Evolutionary conservation across 2,329 filamentous ascomycete genomes (phyloP).

Genomic region (Colletotrichum magnum): DNA sequence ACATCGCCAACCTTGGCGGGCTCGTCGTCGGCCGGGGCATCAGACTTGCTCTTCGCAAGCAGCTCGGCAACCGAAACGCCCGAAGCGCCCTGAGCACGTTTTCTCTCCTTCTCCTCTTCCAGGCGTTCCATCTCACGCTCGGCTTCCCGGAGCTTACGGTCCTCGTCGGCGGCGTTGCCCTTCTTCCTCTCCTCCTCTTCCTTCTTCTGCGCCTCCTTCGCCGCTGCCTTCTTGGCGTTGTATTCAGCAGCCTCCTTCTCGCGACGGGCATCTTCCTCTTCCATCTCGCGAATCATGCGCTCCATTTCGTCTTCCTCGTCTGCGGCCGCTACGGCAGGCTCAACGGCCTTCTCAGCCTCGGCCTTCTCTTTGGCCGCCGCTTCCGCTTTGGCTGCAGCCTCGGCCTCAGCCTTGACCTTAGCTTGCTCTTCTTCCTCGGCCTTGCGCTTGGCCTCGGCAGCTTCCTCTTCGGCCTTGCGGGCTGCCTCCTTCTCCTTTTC

Average conservation of each 20-base stretch:
- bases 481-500: slow-evolving; percentile 51
- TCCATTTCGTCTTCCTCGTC: slow-evolving; percentile 70
- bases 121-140: slow-evolving; percentile 80
- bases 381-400: slow-evolving; percentile 19
- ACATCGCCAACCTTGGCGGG: slow-evolving; percentile 56
- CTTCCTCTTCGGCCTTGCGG: slow-evolving; percentile 36
- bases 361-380: slow-evolving; percentile 43
- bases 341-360: slow-evolving; percentile 51
- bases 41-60: slow-evolving; percentile 56
- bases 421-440: slow-evolving; percentile 13
- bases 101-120: slow-evolving; percentile 78
- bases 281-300: slow-evolving; percentile 74
- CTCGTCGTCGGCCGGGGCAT: slow-evolving; percentile 51
- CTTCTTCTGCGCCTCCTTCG: slow-evolving; percentile 63
- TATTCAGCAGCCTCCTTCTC: slow-evolving; percentile 61
- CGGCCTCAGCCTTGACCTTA: slow-evolving; percentile 12
- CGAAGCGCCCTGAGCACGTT: slow-evolving; percentile 64
- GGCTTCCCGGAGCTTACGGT: slow-evolving; percentile 78
- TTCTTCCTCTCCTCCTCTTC: slow-evolving; percentile 64
- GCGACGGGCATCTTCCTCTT: slow-evolving; percentile 66
- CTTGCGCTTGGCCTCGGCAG: slow-evolving; percentile 29
- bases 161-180: slow-evolving; percentile 67
- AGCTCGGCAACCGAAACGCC: slow-evolving; percentile 67
- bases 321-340: slow-evolving; percentile 51
- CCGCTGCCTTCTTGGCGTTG: slow-evolving; percentile 58